Evolutionary conservation across 2,329 filamentous ascomycete genomes (phyloP), one percentile per base, ranked within the genome.

Genomic region (Cephalotrichum gorgonifer): DNA sequence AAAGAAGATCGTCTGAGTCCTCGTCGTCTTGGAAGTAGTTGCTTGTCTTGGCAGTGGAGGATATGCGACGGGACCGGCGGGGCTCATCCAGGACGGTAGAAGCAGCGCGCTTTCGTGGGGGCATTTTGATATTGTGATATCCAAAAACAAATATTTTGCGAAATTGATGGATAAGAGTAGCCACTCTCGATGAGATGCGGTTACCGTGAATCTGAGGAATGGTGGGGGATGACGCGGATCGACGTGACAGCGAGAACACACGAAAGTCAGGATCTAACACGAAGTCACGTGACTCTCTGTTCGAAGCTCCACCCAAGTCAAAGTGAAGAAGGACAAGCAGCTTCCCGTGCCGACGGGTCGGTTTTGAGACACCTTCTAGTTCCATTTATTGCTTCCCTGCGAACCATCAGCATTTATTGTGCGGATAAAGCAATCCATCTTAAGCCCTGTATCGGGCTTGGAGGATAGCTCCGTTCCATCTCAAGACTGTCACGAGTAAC

Each of bases 11-110:
- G 25, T 50, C 48, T 2, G 42, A 44, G 11, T 45, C 48, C n/a
- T 41, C 38, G 12, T 43, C 48, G 8, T 28, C 48, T 25, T 50
- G 43, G 23, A 50, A 50, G 35, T 50, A 50, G 39, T 33, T 45
- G 31, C 43, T 45, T 35, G 35, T 50, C 28, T 39, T 45, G 14
- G 17, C 42, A 20, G 43, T 44, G 7, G 48, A 27, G 12, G 27
- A 38, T 26, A 45, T 41, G 35, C 48, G 48, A 14, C 48, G 48
- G 12, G 48, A 50, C 26, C 48, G 42, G 4, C 48, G 48, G n/a
- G 48, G 48, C 22, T 28, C 42, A 35, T 50, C 48, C 25, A 50
- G 20, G n/a, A 26, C 26, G 22, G 23, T 50, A 17, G 48, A 50
- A 20, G 48, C 48, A 8, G 48, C 43, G 41, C 48, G 30, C 31